Percentiles rank a stretch among this genome's conserved stretches.
Conservation (phyloP, 352 stramenopile genomes). For the Phytophthora cryptogea region DNA sequence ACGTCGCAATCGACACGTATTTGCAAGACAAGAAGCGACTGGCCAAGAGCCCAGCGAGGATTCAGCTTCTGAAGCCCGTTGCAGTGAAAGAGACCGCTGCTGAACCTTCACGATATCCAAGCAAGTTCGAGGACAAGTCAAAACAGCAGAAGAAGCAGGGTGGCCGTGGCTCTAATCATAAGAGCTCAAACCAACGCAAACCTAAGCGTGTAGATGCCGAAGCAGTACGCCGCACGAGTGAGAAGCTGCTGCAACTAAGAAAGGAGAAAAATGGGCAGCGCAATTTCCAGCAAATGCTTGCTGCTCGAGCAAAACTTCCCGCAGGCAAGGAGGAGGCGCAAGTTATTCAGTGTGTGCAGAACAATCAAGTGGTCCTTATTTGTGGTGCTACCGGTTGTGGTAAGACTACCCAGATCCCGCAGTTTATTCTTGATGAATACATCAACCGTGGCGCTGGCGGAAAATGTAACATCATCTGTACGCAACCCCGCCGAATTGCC, state of each 20-base stretch:
- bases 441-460: constrained; percentile 81
- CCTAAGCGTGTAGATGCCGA: constrained; percentile 39
- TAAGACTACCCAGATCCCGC: constrained; percentile 96
- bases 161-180: constrained; percentile 18
- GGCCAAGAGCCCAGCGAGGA: constrained; percentile 28
- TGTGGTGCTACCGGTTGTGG: constrained; percentile 96
- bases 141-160: constrained; percentile 28
- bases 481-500: constrained; percentile 95
- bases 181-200: constrained; percentile 7
- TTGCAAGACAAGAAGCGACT: constrained; percentile 41
- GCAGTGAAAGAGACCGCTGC: constrained; percentile 9
- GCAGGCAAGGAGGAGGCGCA: constrained; percentile 59
- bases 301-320: constrained; percentile 56
- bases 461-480: constrained; percentile 96
- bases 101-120: constrained; percentile 9
- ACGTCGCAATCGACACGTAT: constrained; percentile 64
- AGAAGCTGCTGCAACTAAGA: constrained; percentile 46
- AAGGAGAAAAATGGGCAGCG: constrained; percentile 46
- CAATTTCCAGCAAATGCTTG: constrained; percentile 66
- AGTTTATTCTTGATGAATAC: constrained; percentile 97
- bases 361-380: constrained; percentile 93
- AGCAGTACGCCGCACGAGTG: constrained; percentile 46
- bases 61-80: constrained; percentile 36
- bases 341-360: constrained; percentile 55
- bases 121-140: constrained; percentile 14